phyloP scores from a whole-genome alignment of 129 eudicot genomes.

The Flaveria linearis region DNA sequence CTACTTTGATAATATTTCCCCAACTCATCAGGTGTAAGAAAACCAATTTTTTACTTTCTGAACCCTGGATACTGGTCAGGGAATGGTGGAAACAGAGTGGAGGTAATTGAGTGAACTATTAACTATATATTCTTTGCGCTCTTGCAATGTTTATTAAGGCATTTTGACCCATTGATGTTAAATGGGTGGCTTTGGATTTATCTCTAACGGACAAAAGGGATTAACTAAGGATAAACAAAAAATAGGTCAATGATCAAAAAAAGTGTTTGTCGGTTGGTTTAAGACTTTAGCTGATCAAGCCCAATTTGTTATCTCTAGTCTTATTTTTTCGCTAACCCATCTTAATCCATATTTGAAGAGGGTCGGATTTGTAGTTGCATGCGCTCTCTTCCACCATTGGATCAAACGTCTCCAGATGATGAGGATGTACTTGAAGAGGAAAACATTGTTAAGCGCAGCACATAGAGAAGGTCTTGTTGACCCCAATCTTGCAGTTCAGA shows the following conservation, averaged over 20 bases:
- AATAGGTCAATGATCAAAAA: background rate
- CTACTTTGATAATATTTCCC: constrained; percentile 89
- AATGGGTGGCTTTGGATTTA: constrained; percentile 1
- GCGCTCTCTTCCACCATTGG: constrained; percentile 53
- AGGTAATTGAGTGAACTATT: constrained; percentile 48
- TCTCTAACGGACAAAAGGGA: background rate
- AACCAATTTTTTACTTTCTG: constrained; percentile 73
- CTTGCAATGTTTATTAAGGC: background rate
- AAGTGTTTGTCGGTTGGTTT: background rate
- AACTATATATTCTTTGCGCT: constrained; percentile 3
- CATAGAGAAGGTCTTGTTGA: constrained; percentile 51
- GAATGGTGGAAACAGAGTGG: constrained; percentile 60
- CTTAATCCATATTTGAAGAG: constrained; percentile 47
- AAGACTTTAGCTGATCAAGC: background rate
- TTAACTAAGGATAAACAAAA: background rate
- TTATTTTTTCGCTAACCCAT: constrained; percentile 4
- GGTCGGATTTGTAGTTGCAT: constrained; percentile 71
- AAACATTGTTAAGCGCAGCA: constrained; percentile 72
- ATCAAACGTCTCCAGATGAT: constrained; percentile 60
- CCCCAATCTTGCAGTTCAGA: constrained; percentile 77
- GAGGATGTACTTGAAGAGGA: constrained; percentile 91
- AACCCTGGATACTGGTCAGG: constrained; percentile 97
- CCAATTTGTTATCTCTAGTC: background rate
- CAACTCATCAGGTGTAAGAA: constrained; percentile 72
- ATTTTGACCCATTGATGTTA: constrained; percentile 1